phyloP scores from a whole-genome alignment of 164 flowering plant genomes.

The Nelumbo lutea region DNA sequence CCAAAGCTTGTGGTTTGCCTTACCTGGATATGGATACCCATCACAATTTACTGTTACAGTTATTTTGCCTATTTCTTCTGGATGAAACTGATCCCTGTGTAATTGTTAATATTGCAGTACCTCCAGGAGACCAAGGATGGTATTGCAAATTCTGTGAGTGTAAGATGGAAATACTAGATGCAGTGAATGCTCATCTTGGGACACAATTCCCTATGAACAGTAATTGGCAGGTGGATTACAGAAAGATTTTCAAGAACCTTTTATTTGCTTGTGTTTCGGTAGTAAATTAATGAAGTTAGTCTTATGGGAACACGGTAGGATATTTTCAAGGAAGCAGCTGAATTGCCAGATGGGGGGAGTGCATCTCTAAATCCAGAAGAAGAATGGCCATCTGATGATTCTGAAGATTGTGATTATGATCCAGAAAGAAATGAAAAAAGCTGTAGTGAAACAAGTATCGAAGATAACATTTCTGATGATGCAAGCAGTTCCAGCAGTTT shows the following conservation, averaged over 20 bases:
- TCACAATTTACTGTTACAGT: neutral
- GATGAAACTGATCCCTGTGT: neutral
- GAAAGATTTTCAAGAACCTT: constrained; percentile 1
- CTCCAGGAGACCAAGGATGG: constrained; percentile 95
- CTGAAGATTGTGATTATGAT: constrained; percentile 87
- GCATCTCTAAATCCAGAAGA: constrained; percentile 40
- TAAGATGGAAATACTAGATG: constrained; percentile 85
- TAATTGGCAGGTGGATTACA: constrained; percentile 73
- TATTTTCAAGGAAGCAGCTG: constrained; percentile 81
- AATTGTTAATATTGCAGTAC: constrained; percentile 48
- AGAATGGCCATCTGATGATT: constrained; percentile 98
- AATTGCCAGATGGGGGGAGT: constrained; percentile 41
- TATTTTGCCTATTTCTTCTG: constrained; percentile 1
- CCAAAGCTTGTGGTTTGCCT: neutral
- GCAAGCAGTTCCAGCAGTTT: constrained; percentile 48
- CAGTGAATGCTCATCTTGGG: constrained; percentile 88
- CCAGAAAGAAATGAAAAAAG: constrained; percentile 54
- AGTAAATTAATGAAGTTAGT: neutral
- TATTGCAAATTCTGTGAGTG: constrained; percentile 85
- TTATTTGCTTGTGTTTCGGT: constrained; percentile 1
- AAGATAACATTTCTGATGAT: constrained; percentile 40
- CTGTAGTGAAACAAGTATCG: constrained; percentile 28
- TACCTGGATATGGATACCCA: neutral
- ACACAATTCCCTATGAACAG: constrained; percentile 55
- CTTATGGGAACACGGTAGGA: constrained; percentile 41